Conservation (phyloP, 208 protist species). For the Blechomonas ayalai region DNA sequence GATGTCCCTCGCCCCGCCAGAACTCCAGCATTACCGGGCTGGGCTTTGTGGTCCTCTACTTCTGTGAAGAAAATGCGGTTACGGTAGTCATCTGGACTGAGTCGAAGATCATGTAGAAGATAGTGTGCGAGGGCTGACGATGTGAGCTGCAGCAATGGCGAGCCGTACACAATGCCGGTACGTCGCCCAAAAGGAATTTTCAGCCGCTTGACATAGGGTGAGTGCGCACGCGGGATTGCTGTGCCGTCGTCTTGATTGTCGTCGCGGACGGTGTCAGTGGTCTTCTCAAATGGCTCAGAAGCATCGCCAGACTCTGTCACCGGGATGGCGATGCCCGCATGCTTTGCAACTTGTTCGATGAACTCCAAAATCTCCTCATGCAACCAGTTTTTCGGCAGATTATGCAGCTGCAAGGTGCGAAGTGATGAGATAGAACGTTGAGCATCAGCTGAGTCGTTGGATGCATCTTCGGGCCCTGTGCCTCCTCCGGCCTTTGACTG, state of each 20-base stretch:
- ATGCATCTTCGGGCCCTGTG: too few relatives aligned
- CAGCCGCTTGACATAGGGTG: conserved; percentile 57
- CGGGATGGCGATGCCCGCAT: conserved; percentile 47
- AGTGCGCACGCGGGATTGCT: conserved; percentile 28
- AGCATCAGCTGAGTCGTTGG: too few relatives aligned
- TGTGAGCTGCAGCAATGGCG: conserved; percentile 49
- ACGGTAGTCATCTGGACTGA: conserved; percentile 71
- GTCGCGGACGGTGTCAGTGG: too few relatives aligned
- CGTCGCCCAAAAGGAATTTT: conserved; percentile 77
- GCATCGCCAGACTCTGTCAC: too few relatives aligned
- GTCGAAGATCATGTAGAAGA: conserved; percentile 35
- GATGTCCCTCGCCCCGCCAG: background rate
- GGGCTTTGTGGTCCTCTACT: background rate
- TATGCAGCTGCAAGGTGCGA: conserved; percentile 47
- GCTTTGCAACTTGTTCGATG: conserved; percentile 61
- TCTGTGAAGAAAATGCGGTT: conserved; percentile 70
- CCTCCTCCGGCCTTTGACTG: too few relatives aligned
- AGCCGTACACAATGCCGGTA: conserved; percentile 72
- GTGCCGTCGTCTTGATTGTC: conserved; percentile 16
- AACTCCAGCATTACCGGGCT: background rate
- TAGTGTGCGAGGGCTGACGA: conserved; percentile 41
- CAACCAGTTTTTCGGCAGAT: conserved; percentile 72
- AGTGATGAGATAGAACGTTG: too few relatives aligned
- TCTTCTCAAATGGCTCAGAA: too few relatives aligned
- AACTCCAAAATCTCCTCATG: conserved; percentile 80